Percentiles rank a stretch among this genome's conserved stretches.
phyloP scores from a whole-genome alignment of 73 alveolate species.

The Stentor roeselii region DNA sequence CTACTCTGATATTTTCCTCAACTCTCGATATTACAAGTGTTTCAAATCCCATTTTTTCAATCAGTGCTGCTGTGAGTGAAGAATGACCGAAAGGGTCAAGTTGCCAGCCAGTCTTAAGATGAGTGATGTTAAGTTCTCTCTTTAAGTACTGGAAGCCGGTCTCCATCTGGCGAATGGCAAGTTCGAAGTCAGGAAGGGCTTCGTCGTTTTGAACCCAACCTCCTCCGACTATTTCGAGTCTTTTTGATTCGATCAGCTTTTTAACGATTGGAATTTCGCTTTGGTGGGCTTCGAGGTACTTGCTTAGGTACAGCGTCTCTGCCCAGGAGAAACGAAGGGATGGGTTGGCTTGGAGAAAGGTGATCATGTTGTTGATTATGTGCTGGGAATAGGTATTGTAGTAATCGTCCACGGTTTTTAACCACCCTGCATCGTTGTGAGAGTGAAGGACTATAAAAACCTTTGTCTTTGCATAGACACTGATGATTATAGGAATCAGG shows the following conservation, averaged over 20 bases:
- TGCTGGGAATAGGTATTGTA: constrained; percentile 24
- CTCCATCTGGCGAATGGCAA: constrained; percentile 45
- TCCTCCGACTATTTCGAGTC: constrained; percentile 88
- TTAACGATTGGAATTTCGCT: background rate
- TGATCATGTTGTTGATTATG: constrained; percentile 29
- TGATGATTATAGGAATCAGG: too few relatives aligned
- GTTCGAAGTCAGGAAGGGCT: constrained; percentile 60
- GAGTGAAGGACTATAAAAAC: constrained; percentile 60
- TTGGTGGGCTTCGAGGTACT: constrained; percentile 16
- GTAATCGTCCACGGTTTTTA: constrained; percentile 64
- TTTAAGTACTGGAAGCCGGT: constrained; percentile 68
- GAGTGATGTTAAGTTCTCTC: constrained; percentile 61
- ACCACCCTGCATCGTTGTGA: constrained; percentile 86
- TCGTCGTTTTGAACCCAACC: constrained; percentile 92
- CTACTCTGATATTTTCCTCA: background rate
- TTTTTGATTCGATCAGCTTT: constrained; percentile 48
- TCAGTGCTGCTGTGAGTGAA: constrained; percentile 47
- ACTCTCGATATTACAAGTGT: constrained; percentile 41
- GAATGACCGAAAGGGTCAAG: constrained; percentile 87
- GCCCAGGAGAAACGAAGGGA: constrained; percentile 43
- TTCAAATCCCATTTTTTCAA: constrained; percentile 49
- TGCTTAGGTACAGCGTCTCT: constrained; percentile 37
- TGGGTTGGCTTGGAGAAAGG: constrained; percentile 28
- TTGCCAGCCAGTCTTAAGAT: constrained; percentile 81
- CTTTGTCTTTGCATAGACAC: too few relatives aligned